phyloP scores from a whole-genome alignment of 495 filamentous ascomycete genomes.

The Hypomontagnella submonticulosa region DNA sequence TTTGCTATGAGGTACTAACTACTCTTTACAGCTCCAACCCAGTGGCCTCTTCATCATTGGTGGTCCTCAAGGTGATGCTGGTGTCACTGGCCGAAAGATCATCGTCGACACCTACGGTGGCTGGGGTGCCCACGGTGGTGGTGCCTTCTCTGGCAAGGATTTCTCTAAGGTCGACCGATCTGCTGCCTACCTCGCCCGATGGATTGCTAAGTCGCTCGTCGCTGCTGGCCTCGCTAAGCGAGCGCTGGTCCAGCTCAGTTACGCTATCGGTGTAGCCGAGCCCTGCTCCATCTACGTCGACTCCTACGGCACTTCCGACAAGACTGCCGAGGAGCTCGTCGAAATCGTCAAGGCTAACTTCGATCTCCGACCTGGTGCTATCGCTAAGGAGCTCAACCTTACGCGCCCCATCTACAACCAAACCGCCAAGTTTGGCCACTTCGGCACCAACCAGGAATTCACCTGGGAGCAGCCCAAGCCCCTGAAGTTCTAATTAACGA shows the following conservation, averaged over 20 bases:
- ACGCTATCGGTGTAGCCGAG: constrained; percentile 98
- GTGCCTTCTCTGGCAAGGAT: constrained; percentile 99
- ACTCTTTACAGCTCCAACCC: constrained; percentile 79
- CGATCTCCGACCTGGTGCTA: constrained; percentile 96
- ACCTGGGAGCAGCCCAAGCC: constrained; percentile 97
- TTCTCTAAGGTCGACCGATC: constrained; percentile 99
- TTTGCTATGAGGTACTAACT: not conserved
- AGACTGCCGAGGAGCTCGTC: constrained; percentile 82
- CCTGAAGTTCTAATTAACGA: constrained; percentile 77
- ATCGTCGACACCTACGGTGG: constrained; percentile 99
- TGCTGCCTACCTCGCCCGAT: constrained; percentile 95
- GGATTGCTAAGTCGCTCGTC: constrained; percentile 98
- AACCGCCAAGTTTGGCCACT: constrained; percentile 99
- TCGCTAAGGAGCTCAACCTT: constrained; percentile 96
- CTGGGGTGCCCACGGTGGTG: constrained; percentile 99
- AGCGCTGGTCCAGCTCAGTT: constrained; percentile 95
- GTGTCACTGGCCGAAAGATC: constrained; percentile 99
- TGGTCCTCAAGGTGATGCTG: constrained; percentile 98
- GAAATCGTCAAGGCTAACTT: constrained; percentile 95
- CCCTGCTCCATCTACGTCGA: constrained; percentile 92
- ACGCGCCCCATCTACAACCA: constrained; percentile 96
- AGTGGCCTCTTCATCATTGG: constrained; percentile 99
- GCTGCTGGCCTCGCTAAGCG: constrained; percentile 88
- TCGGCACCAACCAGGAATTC: constrained; percentile 95
- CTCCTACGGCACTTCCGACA: constrained; percentile 81